phyloP scores from a whole-genome alignment of 768 basidiomycete species.

The Podaxis sp. region DNA sequence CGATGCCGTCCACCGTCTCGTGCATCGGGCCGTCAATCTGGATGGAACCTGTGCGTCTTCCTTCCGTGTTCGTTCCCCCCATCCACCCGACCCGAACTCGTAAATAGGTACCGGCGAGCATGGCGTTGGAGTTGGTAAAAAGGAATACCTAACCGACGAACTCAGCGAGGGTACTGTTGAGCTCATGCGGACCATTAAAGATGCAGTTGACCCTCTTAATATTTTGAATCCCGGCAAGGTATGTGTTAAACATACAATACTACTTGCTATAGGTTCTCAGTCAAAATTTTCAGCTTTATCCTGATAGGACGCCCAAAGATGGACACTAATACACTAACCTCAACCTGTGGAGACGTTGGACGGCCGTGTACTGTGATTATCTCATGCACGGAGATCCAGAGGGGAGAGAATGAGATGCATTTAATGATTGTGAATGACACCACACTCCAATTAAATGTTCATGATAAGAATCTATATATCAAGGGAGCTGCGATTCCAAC shows the following conservation, averaged over 20 bases:
- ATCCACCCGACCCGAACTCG: background rate
- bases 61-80: background rate
- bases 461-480: background rate
- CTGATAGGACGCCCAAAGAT: conserved; percentile 21
- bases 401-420: too few relatives aligned
- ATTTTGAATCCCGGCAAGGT: conserved; percentile 88
- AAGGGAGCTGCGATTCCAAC: background rate
- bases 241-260: background rate
- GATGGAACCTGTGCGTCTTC: conserved; percentile 70
- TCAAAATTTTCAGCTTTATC: conserved; percentile 29
- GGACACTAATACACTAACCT: background rate
- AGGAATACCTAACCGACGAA: conserved; percentile 78
- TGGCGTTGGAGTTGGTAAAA: conserved; percentile 86
- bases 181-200: conserved; percentile 85
- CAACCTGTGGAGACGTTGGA: background rate
- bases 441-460: too few relatives aligned
- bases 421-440: too few relatives aligned
- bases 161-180: conserved; percentile 80
- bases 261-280: conserved; percentile 13
- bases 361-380: background rate
- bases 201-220: conserved; percentile 72
- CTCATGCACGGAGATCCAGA: background rate
- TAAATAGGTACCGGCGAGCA: conserved; percentile 77
- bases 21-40: conserved; percentile 66
- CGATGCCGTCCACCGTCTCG: conserved; percentile 66